Base-by-base conservation (phyloP, 768 basidiomycete genomes). In the Mycena metata region DNA sequence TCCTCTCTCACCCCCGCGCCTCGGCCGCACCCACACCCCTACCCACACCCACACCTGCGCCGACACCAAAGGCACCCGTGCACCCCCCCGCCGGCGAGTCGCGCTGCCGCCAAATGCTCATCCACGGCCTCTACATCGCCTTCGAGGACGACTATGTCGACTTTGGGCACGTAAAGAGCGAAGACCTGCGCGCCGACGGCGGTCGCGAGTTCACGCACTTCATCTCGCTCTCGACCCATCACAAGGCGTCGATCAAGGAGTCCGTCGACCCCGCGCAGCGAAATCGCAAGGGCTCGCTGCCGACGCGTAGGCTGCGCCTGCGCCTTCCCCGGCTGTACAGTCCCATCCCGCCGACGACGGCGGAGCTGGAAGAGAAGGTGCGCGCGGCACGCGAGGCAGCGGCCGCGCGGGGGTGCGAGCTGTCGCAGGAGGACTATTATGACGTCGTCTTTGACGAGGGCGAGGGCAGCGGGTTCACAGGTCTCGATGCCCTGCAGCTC, bases 131-230 rank as follows among this genome's bases (percentile, higher is more conserved):
- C 26, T 72, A 54, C 71, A 62, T 74, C 51, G 73, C 73, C 52
- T 74, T 74, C 51, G 73, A 74, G 59, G 71, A 72, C 64, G 73
- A 74, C 62, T 67, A 33, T 21, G 46, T 67, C 67, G 51, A 67
- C 45, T 49, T 56, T 30, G 51, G 66, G 16, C 35, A 43, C 24
- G 23, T n/a, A 36, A 36, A 33, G 60, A 70, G 39, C n/a, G n/a
- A n/a, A n/a, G 51, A 59, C 54, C 63, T 63, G 4, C 49, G 42
- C 59, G 70, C 70, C 11, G 70, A 72, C 60, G 67, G 60, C 59
- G 66, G 63, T 7, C 61, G 59, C 41, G 46, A 33, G 19, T 67
- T 70, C 59, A 69, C 72, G 56, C 69, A 72, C 66, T 63, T 72
- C 49, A 72, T 72, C 47, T 47, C 73, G 36, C 65, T 71, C 63